Conservation (phyloP, 2,329 filamentous ascomycete genomes). For the Phialocephala subalpina region DNA sequence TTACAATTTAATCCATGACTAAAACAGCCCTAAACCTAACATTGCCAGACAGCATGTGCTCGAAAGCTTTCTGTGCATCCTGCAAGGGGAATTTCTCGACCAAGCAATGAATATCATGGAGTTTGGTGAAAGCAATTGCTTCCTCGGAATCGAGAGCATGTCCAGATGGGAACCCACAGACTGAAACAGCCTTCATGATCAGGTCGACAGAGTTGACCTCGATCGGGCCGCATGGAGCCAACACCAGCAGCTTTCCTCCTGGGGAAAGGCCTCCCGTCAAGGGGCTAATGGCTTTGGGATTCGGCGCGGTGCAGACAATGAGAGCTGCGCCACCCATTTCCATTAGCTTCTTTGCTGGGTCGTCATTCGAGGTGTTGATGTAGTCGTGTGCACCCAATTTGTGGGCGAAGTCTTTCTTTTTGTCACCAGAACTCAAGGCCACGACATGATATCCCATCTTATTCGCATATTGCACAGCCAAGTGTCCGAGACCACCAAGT, state of each 20-base stretch:
- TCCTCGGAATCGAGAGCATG: conserved; percentile 70
- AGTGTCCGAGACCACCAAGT: conserved; percentile 78
- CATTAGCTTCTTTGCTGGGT: conserved; percentile 57
- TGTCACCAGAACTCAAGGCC: conserved; percentile 70
- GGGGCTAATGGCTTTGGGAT: conserved; percentile 59
- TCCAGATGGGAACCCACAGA: conserved; percentile 71
- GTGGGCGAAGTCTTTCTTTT: conserved; percentile 73
- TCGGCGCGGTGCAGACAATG: conserved; percentile 70
- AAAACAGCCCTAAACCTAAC: conserved; percentile 41
- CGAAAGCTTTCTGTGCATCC: conserved; percentile 46
- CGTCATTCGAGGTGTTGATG: conserved; percentile 62
- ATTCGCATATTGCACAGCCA: conserved; percentile 75
- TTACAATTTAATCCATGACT: conserved; percentile 32
- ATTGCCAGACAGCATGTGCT: conserved; percentile 41
- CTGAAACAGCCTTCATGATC: conserved; percentile 60
- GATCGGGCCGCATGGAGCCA: conserved; percentile 59
- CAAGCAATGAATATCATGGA: conserved; percentile 69
- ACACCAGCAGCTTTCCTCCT: conserved; percentile 65
- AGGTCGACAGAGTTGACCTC: conserved; percentile 53
- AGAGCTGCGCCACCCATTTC: conserved; percentile 68
- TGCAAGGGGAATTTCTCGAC: conserved; percentile 69
- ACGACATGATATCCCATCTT: conserved; percentile 80
- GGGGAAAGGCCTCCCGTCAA: conserved; percentile 62
- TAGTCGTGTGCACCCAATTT: conserved; percentile 68
- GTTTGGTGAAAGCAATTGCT: conserved; percentile 69